These are phyloP conservation scores for Cucumis melo DNA, from an alignment of 306 rosid genomes.

Conservation along the genomic window DNA sequence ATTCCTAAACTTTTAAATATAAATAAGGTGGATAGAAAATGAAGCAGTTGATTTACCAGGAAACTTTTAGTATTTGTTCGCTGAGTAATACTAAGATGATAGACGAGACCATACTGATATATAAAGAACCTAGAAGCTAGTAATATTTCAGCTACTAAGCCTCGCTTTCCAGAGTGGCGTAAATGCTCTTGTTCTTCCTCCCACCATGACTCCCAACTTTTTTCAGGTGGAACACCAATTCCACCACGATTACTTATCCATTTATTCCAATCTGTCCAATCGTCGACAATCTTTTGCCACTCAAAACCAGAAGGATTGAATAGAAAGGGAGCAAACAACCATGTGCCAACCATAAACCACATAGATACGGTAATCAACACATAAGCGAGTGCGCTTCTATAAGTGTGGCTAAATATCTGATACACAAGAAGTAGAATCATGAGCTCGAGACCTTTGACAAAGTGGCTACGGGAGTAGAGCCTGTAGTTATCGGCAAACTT, in stretches of 20 bases:
- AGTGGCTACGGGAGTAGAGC: conserved; percentile 96
- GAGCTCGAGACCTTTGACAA: conserved; percentile 95
- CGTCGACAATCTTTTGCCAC: conserved; percentile 98
- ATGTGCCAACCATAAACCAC: conserved; percentile 99
- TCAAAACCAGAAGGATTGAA: conserved; percentile 98
- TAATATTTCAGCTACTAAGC: conserved; percentile 63
- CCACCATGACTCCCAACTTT: conserved; percentile 99
- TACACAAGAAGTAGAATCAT: conserved; percentile 74
- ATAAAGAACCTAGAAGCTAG: conserved; percentile 78
- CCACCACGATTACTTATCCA: conserved; percentile 93
- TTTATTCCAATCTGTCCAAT: conserved; percentile 99
- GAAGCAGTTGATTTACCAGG: conserved; percentile 32
- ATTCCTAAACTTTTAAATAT: background rate
- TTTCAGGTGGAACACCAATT: conserved; percentile 83
- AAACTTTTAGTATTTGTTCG: conserved; percentile 35
- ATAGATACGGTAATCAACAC: conserved; percentile 71
- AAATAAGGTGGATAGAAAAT: background rate
- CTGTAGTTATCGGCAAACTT: conserved; percentile 97
- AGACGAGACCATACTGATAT: conserved; percentile 93
- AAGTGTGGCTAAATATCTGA: conserved; percentile 70
- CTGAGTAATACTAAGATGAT: conserved; percentile 57
- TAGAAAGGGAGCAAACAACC: conserved; percentile 98
- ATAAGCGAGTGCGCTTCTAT: conserved; percentile 72
- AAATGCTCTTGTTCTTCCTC: conserved; percentile 98
- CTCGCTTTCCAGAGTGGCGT: conserved; percentile 73